Conservation (phyloP, 1,139 yeast species). For the Protomyces macrosporus region DNA sequence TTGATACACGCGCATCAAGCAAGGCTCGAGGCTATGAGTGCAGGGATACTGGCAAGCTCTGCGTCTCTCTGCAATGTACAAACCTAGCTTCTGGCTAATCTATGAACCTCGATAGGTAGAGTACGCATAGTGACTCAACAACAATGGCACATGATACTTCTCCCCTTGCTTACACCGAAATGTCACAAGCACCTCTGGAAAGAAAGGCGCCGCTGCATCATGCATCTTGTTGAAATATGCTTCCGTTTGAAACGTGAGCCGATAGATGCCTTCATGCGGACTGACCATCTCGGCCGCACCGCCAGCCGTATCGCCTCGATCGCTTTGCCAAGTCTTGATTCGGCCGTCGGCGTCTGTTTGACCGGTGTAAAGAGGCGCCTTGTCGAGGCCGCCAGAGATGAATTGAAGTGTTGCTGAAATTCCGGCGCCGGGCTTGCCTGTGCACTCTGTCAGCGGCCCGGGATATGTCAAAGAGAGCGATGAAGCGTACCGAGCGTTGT, state of each 20-base stretch:
- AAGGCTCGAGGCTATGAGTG: too few species aligned
- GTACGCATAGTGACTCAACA: slow-evolving; percentile 75
- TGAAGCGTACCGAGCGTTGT: slow-evolving; percentile 7
- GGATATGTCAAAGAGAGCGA: not conserved
- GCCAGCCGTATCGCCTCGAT: not conserved
- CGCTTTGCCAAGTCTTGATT: slow-evolving; percentile 12
- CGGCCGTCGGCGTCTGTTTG: slow-evolving; percentile 26
- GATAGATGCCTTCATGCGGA: slow-evolving; percentile 13
- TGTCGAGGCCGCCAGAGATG: slow-evolving; percentile 1
- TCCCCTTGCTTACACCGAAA: slow-evolving; percentile 33
- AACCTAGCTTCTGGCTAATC: not conserved
- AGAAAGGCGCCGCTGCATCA: slow-evolving; percentile 25
- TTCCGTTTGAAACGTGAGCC: slow-evolving; percentile 21
- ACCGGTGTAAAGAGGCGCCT: slow-evolving; percentile 16
- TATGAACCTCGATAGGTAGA: slow-evolving; percentile 84
- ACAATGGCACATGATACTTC: slow-evolving; percentile 81
- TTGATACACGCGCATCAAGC: too few species aligned
- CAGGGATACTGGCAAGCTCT: too few species aligned
- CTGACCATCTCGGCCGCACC: not conserved
- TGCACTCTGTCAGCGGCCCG: not conserved
- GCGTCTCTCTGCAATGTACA: too few species aligned
- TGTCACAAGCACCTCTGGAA: slow-evolving; percentile 29
- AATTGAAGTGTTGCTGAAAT: not conserved
- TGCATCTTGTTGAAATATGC: slow-evolving; percentile 12
- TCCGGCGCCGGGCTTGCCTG: slow-evolving; percentile 17